Conservation (phyloP, 179 eudicot genomes). For the Vitellaria paradoxa region DNA sequence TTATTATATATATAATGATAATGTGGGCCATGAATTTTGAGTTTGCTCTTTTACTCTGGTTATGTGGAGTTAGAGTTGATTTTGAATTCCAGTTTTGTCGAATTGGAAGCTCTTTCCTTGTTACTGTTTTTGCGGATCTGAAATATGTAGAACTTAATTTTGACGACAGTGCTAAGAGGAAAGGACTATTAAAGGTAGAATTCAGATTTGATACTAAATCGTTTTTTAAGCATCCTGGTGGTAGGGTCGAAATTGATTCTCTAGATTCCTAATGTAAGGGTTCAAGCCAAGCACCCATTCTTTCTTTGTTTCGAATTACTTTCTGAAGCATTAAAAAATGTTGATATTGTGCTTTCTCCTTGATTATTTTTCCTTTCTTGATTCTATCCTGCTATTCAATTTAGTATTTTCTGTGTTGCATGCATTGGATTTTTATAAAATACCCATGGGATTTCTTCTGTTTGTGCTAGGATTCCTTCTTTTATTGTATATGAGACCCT, state of each 20-base stretch:
- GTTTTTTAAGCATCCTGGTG: neutral
- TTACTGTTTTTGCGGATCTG: neutral
- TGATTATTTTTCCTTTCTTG: neutral
- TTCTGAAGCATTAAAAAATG: neutral
- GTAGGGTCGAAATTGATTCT: neutral
- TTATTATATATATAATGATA: neutral
- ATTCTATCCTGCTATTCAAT: neutral
- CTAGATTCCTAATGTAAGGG: neutral
- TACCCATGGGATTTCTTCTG: neutral
- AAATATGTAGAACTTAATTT: neutral
- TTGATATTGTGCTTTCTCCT: neutral
- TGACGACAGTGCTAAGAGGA: neutral
- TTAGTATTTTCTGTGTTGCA: neutral
- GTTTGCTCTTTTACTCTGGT: neutral
- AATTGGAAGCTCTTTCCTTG: neutral
- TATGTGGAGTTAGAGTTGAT: neutral
- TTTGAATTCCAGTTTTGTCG: neutral
- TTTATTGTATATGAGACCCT: neutral
- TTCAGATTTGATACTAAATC: neutral
- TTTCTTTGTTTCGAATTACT: neutral
- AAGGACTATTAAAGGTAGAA: neutral
- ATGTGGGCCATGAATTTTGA: neutral
- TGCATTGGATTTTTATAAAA: neutral
- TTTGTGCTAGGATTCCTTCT: neutral
- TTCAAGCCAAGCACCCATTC: neutral